Evolutionary conservation across 2,329 filamentous ascomycete genomes (phyloP), one percentile per base, ranked within the genome.

Genomic region (Reticulascus tulasneorum): DNA sequence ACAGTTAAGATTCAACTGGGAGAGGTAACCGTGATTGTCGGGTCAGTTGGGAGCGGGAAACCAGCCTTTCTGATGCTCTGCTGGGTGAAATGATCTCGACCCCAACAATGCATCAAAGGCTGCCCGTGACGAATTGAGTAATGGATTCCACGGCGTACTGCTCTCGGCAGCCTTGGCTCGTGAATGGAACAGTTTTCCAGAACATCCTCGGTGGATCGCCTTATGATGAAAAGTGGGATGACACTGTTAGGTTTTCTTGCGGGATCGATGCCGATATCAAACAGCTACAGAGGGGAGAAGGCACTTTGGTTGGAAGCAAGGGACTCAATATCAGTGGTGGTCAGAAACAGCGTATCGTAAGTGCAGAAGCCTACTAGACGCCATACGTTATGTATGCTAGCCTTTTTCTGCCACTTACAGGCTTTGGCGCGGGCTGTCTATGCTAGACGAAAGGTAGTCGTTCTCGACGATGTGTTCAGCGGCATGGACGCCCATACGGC

Each of bases 1-100:
- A n/a, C n/a, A n/a, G n/a, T n/a, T n/a, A n/a, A n/a, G n/a, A n/a
- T n/a, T n/a, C n/a, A n/a, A n/a, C n/a, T n/a, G n/a, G n/a, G 13
- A 1, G 20, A 30, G 2, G n/a, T 45, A 10, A 44, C 40, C 13
- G 11, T 28, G 9, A 27, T 45, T 9, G 20, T 36, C 12, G 42
- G 42, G 4, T 29, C 40, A 5, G 40, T 43, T 6, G 40, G 35
- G n/a, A 35, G 42, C 21, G 42, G 42, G 3, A 45, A 45, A 24
- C 40, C 42, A 8, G 22, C 26, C 0, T 27, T 45, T n/a, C 15
- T 45, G 2, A 31, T 20, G 31, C 32, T 6, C 9, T 44, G 3
- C 9, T 45, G 1, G 42, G 40, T 7, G 26, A 46, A 10, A 20
- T 44, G 29, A 24, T 31, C 12, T n/a, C n/a, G n/a, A n/a, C n/a